These are phyloP conservation scores for Oryza glumipatula DNA, from an alignment of 176 grass and related monocot species.

Conservation along the genomic window DNA sequence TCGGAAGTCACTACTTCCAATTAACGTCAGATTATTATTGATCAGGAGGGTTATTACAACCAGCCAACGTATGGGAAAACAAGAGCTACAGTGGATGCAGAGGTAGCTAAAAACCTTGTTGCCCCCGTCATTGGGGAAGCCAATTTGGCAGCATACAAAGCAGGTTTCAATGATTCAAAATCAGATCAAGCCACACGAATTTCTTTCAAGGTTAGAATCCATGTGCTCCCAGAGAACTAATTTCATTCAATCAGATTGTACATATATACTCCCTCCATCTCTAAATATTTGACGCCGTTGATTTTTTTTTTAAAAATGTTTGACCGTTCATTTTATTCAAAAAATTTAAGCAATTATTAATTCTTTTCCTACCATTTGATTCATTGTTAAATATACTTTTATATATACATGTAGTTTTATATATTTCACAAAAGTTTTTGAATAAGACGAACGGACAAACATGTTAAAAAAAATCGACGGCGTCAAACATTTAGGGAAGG, in stretches of 20 bases:
- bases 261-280: background rate
- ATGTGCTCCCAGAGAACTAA: background rate
- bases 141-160: slow-evolving; percentile 45
- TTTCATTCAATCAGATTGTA: background rate
- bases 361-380: too few species aligned
- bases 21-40: background rate
- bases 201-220: slow-evolving; percentile 77
- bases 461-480: too few species aligned
- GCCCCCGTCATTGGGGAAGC: slow-evolving; percentile 43
- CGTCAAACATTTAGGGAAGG: too few species aligned
- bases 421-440: too few species aligned
- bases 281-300: too few species aligned
- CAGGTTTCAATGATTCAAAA: slow-evolving; percentile 71
- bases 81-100: slow-evolving; percentile 47
- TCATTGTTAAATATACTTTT: too few species aligned
- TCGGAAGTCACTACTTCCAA: background rate
- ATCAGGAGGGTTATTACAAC: slow-evolving; percentile 86
- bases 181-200: slow-evolving; percentile 67
- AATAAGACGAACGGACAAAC: too few species aligned
- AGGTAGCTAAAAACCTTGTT: slow-evolving; percentile 65
- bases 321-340: too few species aligned
- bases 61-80: slow-evolving; percentile 65
- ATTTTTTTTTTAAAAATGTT: too few species aligned
- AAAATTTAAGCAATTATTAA: too few species aligned
- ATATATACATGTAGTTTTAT: too few species aligned